These are phyloP conservation scores for Besnoitia besnoiti DNA, from an alignment of 169 alveolate species.

Conservation along the genomic window DNA sequence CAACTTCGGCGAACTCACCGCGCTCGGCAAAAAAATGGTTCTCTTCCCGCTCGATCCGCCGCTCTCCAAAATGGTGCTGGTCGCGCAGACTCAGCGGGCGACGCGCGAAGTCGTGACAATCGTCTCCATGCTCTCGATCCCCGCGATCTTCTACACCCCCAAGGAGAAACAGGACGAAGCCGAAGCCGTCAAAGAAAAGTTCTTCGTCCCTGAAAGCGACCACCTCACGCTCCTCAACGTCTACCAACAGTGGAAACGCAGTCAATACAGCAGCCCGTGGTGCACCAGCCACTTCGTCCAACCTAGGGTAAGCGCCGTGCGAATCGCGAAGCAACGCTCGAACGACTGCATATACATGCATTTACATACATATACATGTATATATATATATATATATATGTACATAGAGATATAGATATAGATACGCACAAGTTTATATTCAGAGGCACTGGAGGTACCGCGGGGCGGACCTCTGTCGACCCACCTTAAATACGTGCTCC, in stretches of 20 bases:
- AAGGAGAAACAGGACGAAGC: constrained; percentile 96
- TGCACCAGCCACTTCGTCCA: constrained; percentile 92
- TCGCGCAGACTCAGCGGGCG: constrained; percentile 89
- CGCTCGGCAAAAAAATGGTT: constrained; percentile 96
- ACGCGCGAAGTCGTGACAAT: constrained; percentile 95
- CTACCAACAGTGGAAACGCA: constrained; percentile 97
- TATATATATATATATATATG: background rate
- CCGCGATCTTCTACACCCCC: constrained; percentile 97
- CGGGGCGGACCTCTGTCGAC: no score
- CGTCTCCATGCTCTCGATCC: constrained; percentile 98
- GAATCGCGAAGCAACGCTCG: background rate
- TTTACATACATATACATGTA: background rate
- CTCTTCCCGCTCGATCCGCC: constrained; percentile 99
- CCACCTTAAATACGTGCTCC: no score
- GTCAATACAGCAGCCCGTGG: constrained; percentile 92
- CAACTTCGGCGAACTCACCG: constrained; percentile 86
- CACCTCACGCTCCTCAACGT: constrained; percentile 98
- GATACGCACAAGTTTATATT: background rate
- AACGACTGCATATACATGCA: background rate
- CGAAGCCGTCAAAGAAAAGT: constrained; percentile 97
- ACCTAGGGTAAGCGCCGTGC: constrained; percentile 85
- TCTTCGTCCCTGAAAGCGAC: constrained; percentile 99
- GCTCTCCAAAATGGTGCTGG: constrained; percentile 95
- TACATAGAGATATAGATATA: background rate
- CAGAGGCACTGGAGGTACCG: no score